These are phyloP conservation scores for Arxiozyma telluris DNA, from an alignment of 1,139 yeast species.

Conservation along the genomic window DNA sequence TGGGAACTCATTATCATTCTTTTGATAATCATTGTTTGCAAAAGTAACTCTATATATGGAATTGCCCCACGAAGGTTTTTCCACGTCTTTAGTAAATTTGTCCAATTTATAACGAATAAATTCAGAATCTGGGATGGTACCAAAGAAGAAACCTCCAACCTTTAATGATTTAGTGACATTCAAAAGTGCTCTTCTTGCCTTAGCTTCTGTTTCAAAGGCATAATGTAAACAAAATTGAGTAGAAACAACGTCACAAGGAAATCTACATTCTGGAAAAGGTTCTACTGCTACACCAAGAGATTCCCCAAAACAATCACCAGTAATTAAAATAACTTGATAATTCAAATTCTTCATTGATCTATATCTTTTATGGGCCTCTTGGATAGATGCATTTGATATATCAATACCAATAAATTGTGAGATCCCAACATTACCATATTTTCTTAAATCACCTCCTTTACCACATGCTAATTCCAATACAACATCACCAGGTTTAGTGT, in stretches of 20 bases:
- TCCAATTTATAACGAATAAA: slow-evolving; percentile 59
- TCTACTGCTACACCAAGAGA: slow-evolving; percentile 65
- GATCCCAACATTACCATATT: slow-evolving; percentile 70
- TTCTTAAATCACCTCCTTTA: slow-evolving; percentile 92
- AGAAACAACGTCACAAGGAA: slow-evolving; percentile 83
- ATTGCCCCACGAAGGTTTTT: slow-evolving; percentile 68
- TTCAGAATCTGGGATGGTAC: slow-evolving; percentile 91
- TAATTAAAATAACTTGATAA: slow-evolving; percentile 73
- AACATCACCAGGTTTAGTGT: slow-evolving; percentile 42
- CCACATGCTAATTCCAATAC: slow-evolving; percentile 93
- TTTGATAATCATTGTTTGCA: slow-evolving; percentile 52
- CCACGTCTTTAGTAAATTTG: slow-evolving; percentile 39
- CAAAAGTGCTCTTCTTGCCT: slow-evolving; percentile 60
- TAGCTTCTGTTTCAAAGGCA: slow-evolving; percentile 80
- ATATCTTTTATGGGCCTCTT: slow-evolving; percentile 76
- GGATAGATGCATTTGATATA: slow-evolving; percentile 78
- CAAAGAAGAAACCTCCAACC: slow-evolving; percentile 80
- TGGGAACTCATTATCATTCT: slow-evolving; percentile 59
- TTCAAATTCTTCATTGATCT: slow-evolving; percentile 40
- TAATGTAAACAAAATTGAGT: slow-evolving; percentile 91
- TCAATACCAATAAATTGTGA: slow-evolving; percentile 84
- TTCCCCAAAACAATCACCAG: slow-evolving; percentile 82
- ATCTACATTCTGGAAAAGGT: slow-evolving; percentile 54
- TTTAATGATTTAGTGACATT: slow-evolving; percentile 70
- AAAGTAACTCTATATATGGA: slow-evolving; percentile 73